Conservation (phyloP, 139 green algal genomes). For the Chara braunii region DNA sequence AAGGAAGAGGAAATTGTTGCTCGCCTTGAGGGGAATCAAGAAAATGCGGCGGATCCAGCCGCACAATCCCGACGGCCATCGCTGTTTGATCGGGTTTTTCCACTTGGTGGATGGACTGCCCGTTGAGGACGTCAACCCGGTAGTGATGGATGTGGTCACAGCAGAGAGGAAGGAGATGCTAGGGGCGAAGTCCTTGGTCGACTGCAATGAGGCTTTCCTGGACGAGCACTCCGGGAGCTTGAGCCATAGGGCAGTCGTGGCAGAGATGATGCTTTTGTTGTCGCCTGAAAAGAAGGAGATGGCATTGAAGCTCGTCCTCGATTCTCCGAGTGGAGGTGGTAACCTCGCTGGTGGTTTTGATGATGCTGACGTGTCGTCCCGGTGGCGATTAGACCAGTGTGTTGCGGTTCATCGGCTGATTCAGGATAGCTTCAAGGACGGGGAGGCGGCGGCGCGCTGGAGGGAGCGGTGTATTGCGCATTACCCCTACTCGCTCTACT, state of each 20-base stretch:
- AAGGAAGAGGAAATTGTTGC: conserved; percentile 57
- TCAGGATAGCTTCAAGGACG: neutral
- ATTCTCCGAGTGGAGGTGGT: neutral
- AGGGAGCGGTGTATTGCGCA: conserved; percentile 5
- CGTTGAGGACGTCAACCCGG: neutral
- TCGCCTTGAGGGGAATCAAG: conserved; percentile 53
- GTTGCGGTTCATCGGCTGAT: conserved; percentile 12
- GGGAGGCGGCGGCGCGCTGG: conserved; percentile 10
- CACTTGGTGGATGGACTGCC: conserved; percentile 5
- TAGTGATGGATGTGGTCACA: conserved; percentile 14
- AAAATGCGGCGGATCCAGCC: neutral
- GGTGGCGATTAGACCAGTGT: neutral
- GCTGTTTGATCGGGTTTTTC: conserved; percentile 23
- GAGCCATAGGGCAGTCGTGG: conserved; percentile 19
- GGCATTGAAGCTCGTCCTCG: neutral
- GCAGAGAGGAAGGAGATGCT: conserved; percentile 16
- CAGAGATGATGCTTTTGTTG: conserved; percentile 25
- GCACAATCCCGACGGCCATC: neutral
- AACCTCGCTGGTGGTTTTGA: neutral
- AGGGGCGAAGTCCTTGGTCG: neutral
- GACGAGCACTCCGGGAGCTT: conserved; percentile 17
- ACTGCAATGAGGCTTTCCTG: conserved; percentile 25
- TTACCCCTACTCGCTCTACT: conserved; percentile 26
- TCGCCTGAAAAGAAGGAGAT: neutral
- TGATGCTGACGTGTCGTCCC: neutral